These are phyloP conservation scores for Dicorynia guianensis DNA, from an alignment of 306 rosid genomes.

Conservation along the genomic window DNA sequence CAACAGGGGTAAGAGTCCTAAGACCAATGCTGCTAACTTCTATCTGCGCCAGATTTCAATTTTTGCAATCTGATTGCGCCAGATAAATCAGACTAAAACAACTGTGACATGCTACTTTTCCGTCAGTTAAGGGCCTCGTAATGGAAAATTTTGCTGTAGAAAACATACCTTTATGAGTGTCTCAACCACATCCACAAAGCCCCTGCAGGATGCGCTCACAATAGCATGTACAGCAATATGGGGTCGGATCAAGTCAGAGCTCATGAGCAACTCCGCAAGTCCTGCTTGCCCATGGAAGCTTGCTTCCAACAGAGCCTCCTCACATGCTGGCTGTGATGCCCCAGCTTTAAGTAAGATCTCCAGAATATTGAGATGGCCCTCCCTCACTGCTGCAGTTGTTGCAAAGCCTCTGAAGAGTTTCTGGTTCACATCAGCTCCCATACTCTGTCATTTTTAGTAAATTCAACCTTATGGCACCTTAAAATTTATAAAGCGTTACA, in stretches of 20 bases:
- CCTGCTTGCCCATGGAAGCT: slow-evolving; percentile 83
- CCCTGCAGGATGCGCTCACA: slow-evolving; percentile 87
- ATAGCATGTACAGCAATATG: slow-evolving; percentile 79
- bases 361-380: slow-evolving; percentile 80
- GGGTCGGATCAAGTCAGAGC: slow-evolving; percentile 86
- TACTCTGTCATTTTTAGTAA: slow-evolving; percentile 55
- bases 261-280: slow-evolving; percentile 75
- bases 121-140: neutral
- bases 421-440: slow-evolving; percentile 93
- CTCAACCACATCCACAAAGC: slow-evolving; percentile 73
- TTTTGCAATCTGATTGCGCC: neutral
- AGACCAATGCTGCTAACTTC: neutral
- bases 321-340: slow-evolving; percentile 94
- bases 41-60: neutral
- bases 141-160: slow-evolving; percentile 25
- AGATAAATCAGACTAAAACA: slow-evolving; percentile 7
- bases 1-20: neutral
- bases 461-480: slow-evolving; percentile 17
- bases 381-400: slow-evolving; percentile 92
- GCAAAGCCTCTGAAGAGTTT: slow-evolving; percentile 91
- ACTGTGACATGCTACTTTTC: slow-evolving; percentile 2
- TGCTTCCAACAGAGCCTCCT: slow-evolving; percentile 92
- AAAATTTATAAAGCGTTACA: slow-evolving; percentile 25
- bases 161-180: slow-evolving; percentile 70
- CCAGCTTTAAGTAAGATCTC: slow-evolving; percentile 86